These are phyloP conservation scores for Blastobotrys chiropterorum DNA, from an alignment of 805 yeast species.

Conservation along the genomic window DNA sequence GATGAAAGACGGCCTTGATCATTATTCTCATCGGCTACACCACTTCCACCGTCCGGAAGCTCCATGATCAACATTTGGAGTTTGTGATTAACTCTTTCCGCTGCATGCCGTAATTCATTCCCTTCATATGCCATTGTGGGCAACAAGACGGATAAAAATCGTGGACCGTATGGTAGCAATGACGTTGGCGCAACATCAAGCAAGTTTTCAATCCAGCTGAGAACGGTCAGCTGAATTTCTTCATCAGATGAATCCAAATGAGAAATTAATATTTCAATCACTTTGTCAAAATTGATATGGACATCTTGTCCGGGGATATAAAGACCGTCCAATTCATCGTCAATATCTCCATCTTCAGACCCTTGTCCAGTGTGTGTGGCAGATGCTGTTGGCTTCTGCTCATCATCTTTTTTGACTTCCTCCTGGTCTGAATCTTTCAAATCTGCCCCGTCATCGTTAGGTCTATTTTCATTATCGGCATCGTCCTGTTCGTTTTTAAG, in stretches of 20 bases:
- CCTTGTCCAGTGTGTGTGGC: conserved; percentile 10
- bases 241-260: conserved; percentile 68
- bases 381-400: background rate
- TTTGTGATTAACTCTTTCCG: conserved; percentile 50
- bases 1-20: background rate
- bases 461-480: conserved; percentile 2
- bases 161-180: conserved; percentile 67
- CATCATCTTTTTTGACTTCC: background rate
- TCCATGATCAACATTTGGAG: conserved; percentile 49
- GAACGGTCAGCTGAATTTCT: conserved; percentile 71
- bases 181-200: conserved; percentile 70
- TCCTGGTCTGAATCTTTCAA: background rate
- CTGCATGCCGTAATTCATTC: conserved; percentile 45
- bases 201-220: conserved; percentile 76
- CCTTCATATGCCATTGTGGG: conserved; percentile 52
- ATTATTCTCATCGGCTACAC: conserved; percentile 6
- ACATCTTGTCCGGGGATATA: conserved; percentile 78
- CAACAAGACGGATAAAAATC: conserved; percentile 62
- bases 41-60: conserved; percentile 26
- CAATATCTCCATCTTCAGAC: conserved; percentile 23
- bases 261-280: conserved; percentile 75
- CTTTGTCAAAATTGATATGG: conserved; percentile 68
- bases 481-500: conserved; percentile 6
- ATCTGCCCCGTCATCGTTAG: background rate
- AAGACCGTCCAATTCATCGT: conserved; percentile 43